Evolutionary conservation across 1,139 yeast species (phyloP), one percentile per base, ranked within the genome.

Genomic region (Geotrichum reessii): DNA sequence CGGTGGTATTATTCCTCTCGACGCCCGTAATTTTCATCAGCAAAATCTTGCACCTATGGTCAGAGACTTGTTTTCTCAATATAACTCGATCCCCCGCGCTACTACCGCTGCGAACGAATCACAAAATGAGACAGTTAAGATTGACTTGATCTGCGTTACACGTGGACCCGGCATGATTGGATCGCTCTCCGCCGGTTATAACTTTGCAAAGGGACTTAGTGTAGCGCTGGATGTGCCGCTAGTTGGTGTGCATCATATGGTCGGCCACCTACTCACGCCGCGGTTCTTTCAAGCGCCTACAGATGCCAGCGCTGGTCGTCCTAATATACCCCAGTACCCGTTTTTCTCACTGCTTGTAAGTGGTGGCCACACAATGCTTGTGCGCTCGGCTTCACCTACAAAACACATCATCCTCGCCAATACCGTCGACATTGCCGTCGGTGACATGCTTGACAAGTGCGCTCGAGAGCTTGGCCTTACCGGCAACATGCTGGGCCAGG

Each of bases 151-250:
- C 1, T 87, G 96, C 70, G 96, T 87, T 9, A 93, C 99, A 0
- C 75, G 96, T 65, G 99, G 99, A 0, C 99, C 99, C 0, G 99
- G 99, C 0, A 91, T 95, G 97, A 81, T 85, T 17, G 97, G 97
- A 0, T 86, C 96, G 0, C 75, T 93, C 22, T 81, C 90, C 17
- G 87, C 90, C 0, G 95, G 97, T 1, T 76, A 88, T 48, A 95
- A 87, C 66, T 74, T 90, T 49, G 96, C 96, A 0, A 87, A 90
- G 66, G 99, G 98, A 0, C 74, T 93, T 19, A 76, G 92, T 0
- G 76, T 87, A 0, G 97, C 91, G 0, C 86, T 91, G 86, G 73
- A 79, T 27, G 80, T 77, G 2, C 97, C 97, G 0, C 68, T 90
- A 27, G 76, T 93, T 0, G 98, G 98, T 0, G 97, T 93, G 0